These are phyloP conservation scores for Irpex sp. DNA, from an alignment of 1,284 basidiomycete genomes.

Conservation along the genomic window DNA sequence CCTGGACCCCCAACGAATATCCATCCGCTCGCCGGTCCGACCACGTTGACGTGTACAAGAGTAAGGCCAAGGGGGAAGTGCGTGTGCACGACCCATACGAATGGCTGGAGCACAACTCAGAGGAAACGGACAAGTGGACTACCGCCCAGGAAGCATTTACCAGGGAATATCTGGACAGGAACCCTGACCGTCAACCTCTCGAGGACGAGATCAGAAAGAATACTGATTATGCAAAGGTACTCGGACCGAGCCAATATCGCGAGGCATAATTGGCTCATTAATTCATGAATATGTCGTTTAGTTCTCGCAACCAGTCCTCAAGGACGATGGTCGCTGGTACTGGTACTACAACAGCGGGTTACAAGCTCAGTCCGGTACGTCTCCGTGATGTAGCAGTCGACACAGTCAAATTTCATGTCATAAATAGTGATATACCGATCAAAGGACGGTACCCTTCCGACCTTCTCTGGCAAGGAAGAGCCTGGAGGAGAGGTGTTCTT, in stretches of 20 bases:
- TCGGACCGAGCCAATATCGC: background rate
- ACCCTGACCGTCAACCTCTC: conserved; percentile 52
- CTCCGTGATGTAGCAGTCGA: background rate
- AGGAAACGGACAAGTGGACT: conserved; percentile 66
- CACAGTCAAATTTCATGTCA: background rate
- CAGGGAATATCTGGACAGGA: conserved; percentile 56
- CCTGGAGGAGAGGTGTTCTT: conserved; percentile 70
- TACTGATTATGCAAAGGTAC: conserved; percentile 69
- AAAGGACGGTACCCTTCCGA: conserved; percentile 47
- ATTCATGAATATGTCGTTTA: conserved; percentile 22
- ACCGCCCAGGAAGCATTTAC: conserved; percentile 62
- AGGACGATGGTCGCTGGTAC: conserved; percentile 71
- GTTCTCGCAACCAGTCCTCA: conserved; percentile 60
- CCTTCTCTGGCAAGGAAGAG: conserved; percentile 40
- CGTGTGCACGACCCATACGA: conserved; percentile 69
- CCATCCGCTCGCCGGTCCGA: conserved; percentile 61
- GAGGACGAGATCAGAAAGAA: conserved; percentile 60
- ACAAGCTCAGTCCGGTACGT: conserved; percentile 58
- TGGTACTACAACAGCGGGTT: conserved; percentile 75
- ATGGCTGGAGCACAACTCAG: conserved; percentile 62
- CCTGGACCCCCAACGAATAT: conserved; percentile 49
- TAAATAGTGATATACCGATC: conserved; percentile 64
- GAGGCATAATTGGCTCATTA: background rate
- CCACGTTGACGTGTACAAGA: conserved; percentile 68
- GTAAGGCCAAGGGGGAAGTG: conserved; percentile 55